Conservation (phyloP, 164 flowering plant species). For the Houttuynia cordata region DNA sequence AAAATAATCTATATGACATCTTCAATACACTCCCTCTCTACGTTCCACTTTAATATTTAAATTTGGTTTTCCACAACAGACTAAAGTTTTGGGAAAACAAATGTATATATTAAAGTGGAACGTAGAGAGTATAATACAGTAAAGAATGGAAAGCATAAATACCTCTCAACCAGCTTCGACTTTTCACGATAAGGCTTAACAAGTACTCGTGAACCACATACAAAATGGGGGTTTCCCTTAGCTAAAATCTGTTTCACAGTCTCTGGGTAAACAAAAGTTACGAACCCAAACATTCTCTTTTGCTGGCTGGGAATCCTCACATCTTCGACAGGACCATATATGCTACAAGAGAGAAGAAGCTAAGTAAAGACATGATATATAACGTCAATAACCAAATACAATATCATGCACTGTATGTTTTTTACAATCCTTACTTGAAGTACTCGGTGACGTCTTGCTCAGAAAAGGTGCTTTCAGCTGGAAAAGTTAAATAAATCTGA, state of each 20-base stretch:
- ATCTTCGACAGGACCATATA: constrained; percentile 83
- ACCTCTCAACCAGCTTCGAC: constrained; percentile 64
- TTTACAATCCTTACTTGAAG: constrained; percentile 37
- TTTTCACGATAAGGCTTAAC: constrained; percentile 94
- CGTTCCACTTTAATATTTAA: too few species aligned
- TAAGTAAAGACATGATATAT: neutral
- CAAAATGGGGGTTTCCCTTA: constrained; percentile 76
- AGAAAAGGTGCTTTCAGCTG: constrained; percentile 80
- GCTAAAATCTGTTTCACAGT: constrained; percentile 56
- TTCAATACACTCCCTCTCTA: too few species aligned
- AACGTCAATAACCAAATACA: neutral
- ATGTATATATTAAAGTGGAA: too few species aligned
- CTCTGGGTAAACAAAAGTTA: constrained; percentile 61
- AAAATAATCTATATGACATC: too few species aligned
- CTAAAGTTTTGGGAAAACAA: too few species aligned
- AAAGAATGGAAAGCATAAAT: neutral
- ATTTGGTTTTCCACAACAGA: too few species aligned
- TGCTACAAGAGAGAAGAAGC: constrained; percentile 23
- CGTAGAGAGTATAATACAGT: too few species aligned
- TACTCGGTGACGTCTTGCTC: constrained; percentile 84
- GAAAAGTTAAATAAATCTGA: constrained; percentile 86
- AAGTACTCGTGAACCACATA: constrained; percentile 86
- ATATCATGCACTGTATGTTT: neutral
- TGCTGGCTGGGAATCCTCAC: constrained; percentile 94
- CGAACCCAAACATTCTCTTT: constrained; percentile 90